phyloP scores from a whole-genome alignment of 2,329 filamentous ascomycete species.

The Fusarium sp. region DNA sequence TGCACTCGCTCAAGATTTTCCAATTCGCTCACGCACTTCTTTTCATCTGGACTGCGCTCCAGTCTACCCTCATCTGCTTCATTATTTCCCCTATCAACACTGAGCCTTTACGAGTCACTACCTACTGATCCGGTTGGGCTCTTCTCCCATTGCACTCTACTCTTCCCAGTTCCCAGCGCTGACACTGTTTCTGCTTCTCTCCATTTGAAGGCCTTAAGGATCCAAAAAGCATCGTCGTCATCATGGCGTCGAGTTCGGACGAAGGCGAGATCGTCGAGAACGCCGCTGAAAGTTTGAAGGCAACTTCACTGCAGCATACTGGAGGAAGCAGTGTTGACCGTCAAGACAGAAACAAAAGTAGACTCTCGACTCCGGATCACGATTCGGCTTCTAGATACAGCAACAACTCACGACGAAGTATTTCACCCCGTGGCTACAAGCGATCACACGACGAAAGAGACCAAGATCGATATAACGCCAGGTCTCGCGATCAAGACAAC shows the following conservation, averaged over 20 bases:
- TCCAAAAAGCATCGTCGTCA: conserved; percentile 41
- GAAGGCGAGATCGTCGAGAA: conserved; percentile 89
- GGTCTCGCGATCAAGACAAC: conserved; percentile 59
- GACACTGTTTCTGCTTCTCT: conserved; percentile 48
- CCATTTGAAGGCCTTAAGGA: conserved; percentile 32
- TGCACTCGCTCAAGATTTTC: background rate
- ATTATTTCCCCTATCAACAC: conserved; percentile 39
- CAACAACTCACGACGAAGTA: conserved; percentile 59
- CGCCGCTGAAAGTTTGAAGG: conserved; percentile 75
- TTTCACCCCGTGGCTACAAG: conserved; percentile 75
- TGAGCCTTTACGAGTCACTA: conserved; percentile 52
- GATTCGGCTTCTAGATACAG: conserved; percentile 57
- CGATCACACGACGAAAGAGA: conserved; percentile 73
- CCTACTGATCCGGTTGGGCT: conserved; percentile 57
- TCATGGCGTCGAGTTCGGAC: conserved; percentile 72
- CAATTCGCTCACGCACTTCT: background rate
- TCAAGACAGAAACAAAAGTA: conserved; percentile 81
- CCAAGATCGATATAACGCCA: conserved; percentile 60
- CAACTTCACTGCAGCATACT: conserved; percentile 84
- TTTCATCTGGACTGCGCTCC: conserved; percentile 18
- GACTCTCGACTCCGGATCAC: conserved; percentile 68
- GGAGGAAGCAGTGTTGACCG: conserved; percentile 91
- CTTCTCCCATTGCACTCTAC: conserved; percentile 50
- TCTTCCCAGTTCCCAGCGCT: conserved; percentile 48
- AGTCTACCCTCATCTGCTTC: conserved; percentile 7